Evolutionary conservation across 2,329 filamentous ascomycete genomes (phyloP), one percentile per base, ranked within the genome.

Genomic region (Cercospora beticola): DNA sequence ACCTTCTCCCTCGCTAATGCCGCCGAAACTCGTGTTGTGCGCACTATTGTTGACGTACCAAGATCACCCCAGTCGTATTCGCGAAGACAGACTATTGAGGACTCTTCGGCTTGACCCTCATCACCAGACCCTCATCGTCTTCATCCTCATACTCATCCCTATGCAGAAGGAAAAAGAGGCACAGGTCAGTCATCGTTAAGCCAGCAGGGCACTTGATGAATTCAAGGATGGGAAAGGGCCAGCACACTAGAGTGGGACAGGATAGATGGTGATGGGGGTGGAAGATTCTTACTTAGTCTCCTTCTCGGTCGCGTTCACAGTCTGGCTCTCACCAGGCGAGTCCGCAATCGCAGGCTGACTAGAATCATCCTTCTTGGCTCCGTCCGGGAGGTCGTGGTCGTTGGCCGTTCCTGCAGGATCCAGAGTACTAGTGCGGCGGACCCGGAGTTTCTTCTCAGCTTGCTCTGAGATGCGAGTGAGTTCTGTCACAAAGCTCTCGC

Each of bases 401-500:
- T 61, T 56, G 49, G 64, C 62, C 8, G 49, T 64, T 58, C 68
- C 67, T n/a, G 66, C 63, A 21, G 67, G 61, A 28, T 71, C 69
- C 58, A 69, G 54, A 46, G 60, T 49, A 43, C 68, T 71, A 36
- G 76, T 74, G 21, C 73, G 70, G 31, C 75, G 74, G 8, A 82
- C 76, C 68, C 80, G 81, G 65, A 86, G 73, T 73, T 85, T 85
- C 78, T 82, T 82, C 75, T 85, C 83, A 9, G 82, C 81, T 56
- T 83, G 82, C 66, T 82, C 81, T 18, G 86, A 87, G 72, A 89
- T 87, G 69, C 85, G 83, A 7, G 82, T 88, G 72, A 98, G 86
- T 81, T 97, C 94, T 12, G 88, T 87, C 62, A 97, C 93, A 78
- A 98, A 98, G 73, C 91, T 94, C 79, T 94, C 88, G 28, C 94